Evolutionary conservation across 2,329 filamentous ascomycete species (phyloP), one percentile per base, ranked within the genome.

Genomic region (Trichoderma sp.): DNA sequence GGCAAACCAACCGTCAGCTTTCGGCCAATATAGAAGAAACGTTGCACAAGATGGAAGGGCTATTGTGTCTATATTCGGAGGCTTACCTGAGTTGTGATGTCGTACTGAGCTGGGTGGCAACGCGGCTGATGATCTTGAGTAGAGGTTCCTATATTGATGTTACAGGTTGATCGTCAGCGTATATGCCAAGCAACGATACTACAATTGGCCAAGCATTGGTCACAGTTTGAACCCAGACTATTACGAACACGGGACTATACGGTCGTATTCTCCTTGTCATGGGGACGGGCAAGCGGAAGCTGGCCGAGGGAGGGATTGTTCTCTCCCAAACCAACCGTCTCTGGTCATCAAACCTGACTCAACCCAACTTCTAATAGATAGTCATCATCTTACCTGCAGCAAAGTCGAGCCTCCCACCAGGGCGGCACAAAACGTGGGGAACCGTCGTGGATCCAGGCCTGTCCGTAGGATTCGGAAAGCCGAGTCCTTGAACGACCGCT

Each of bases 381-480:
- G 34, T 17, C 13, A 65, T 68, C 59, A 61, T 76, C 83, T 75
- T 81, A 87, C 88, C 83, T 90, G 85, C n/a, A 91, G 77, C n/a
- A 91, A 77, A 28, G 88, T 89, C 73, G 85, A 87, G 50, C 88
- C 88, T 39, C 89, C 89, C 50, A 88, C 85, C 11, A 91, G 80
- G 7, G 84, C 82, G 8, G 88, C 89, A 77, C 89, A 91, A 77
- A 91, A 91, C 4, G 88, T 83, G 57, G 89, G 88, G 76, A 91
- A 91, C 9, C 88, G 84, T 72, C 86, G 85, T 70, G 82, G 80
- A 58, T 88, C 86, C 17, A 90, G 79, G 3, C 87, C 88, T 8
- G 83, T 83, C 53, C 80, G 80, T 39, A 90, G 77, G 71, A 88
- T 85, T 39, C 77, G 75, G n/a, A 76, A 73, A 6, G 77, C 77